Conservation (phyloP, 2,329 filamentous ascomycete genomes). For the Penicillium sp. region DNA sequence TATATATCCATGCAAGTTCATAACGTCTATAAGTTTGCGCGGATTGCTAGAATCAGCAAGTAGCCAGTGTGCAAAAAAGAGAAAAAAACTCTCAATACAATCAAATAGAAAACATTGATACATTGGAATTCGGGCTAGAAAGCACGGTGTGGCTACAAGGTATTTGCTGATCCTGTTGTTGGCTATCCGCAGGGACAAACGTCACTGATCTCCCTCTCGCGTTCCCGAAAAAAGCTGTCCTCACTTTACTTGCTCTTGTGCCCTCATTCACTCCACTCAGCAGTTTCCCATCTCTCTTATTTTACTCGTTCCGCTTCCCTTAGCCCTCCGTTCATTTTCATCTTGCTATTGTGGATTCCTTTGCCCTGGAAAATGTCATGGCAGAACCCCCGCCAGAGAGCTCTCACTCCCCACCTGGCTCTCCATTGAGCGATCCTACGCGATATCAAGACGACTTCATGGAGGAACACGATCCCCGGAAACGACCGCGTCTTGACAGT, state of each 20-base stretch:
- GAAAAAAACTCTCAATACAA: no score
- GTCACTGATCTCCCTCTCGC: constrained; percentile 19
- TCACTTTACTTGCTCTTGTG: constrained; percentile 4
- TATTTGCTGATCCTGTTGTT: constrained; percentile 5
- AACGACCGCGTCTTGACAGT: constrained; percentile 46
- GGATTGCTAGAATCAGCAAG: no score
- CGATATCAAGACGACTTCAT: constrained; percentile 32
- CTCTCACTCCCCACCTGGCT: constrained; percentile 39
- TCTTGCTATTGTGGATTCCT: not conserved
- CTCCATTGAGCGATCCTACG: constrained; percentile 28
- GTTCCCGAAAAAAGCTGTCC: constrained; percentile 20
- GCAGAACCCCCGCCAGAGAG: constrained; percentile 43
- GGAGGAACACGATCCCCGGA: constrained; percentile 40
- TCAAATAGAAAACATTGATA: no score
- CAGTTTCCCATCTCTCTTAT: constrained; percentile 2
- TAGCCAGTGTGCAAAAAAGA: no score
- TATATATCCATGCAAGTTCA: not conserved
- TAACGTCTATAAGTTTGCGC: no score
- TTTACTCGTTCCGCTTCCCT: not conserved
- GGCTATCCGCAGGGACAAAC: constrained; percentile 15
- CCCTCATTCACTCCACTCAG: constrained; percentile 2
- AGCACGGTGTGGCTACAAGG: no score
- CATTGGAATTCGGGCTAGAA: no score
- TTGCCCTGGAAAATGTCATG: constrained; percentile 39
- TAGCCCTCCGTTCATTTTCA: not conserved